A percentile compares a stretch with the other conserved stretches of the same genome.
Conservation (phyloP, 2,329 filamentous ascomycete species). For the Sclerotinia nivalis region DNA sequence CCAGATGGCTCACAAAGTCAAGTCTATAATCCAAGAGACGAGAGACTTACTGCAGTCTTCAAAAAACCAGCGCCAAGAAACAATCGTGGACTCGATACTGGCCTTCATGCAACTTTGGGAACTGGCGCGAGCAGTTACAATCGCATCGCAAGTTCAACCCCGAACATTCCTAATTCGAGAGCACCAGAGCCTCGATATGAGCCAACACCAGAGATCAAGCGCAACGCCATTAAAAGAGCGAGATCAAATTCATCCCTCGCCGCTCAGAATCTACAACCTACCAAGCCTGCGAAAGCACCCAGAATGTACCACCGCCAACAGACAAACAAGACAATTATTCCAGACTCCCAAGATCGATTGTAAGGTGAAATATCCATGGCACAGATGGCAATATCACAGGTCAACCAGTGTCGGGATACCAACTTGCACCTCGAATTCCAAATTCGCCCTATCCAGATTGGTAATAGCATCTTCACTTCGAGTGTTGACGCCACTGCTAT, state of each 20-base stretch:
- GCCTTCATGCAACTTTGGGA: constrained; percentile 4
- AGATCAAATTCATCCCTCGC: constrained; percentile 9
- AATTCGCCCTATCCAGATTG: not conserved
- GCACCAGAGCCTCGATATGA: not conserved
- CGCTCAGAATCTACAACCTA: not conserved
- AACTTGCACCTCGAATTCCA: not conserved
- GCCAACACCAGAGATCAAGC: constrained; percentile 12
- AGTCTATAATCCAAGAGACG: not conserved
- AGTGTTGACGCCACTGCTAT: not conserved
- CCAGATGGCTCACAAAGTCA: not conserved
- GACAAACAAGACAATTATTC: constrained; percentile 18
- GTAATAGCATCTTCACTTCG: not conserved
- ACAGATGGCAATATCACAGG: not conserved
- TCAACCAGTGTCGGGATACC: not conserved
- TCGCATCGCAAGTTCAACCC: constrained; percentile 16
- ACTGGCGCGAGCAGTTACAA: constrained; percentile 16
- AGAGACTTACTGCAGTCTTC: not conserved
- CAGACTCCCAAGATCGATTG: constrained; percentile 22
- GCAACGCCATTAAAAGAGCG: constrained; percentile 24
- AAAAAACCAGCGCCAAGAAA: constrained; percentile 2
- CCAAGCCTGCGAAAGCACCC: constrained; percentile 18
- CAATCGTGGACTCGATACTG: not conserved
- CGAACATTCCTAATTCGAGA: not conserved
- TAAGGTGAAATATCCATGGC: not conserved
- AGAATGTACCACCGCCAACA: not conserved